Evolutionary conservation across 140 eudicot genomes (phyloP), one percentile per base, ranked within the genome.

Genomic region (Ambrosia hybrid): DNA sequence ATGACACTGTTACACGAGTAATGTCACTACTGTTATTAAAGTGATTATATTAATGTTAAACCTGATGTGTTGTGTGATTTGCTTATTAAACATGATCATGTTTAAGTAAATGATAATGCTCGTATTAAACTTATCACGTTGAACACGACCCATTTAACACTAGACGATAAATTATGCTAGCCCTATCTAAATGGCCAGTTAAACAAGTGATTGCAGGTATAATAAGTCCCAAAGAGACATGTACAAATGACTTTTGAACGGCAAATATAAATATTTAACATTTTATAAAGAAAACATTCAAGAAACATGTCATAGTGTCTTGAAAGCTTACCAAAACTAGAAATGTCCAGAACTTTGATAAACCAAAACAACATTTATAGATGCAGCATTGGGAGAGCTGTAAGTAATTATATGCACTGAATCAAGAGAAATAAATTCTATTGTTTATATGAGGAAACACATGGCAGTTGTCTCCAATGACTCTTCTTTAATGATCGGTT

Each of bases 391-490:
- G 14, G 15, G 52, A 64, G 65, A 64, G 36, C 51, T 74, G 65
- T 65, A 64, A 64, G 8, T 3, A 6, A 26, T 52, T 2, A 6
- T 36, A 74, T 64, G 57, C 65, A 52, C 1, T 38, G 45, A 49
- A 62, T 64, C 33, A 38, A 30, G 46, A 46, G n/a, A 60, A 16
- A 51, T 38, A 12, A 64, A 51, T 39, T 63, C 0, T 51, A 10
- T 16, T 58, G 57, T 65, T 57, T 45, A 13, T 55, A 67, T 43
- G 69, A 67, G 13, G 34, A 57, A 53, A 46, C 68, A 76, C 75
- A 68, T 57, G 80, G 75, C 16, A 34, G 61, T 76, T 76, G 80
- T 67, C 75, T 76, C 71, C 63, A 58, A 56, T 46, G 11, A 67
- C 68, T 46, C 74, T 56, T 26, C 15, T 36, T 21, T 56, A 75